A percentile compares a stretch with the other conserved stretches of the same genome.
Evolutionary conservation across 345 rosid species (phyloP).

Genomic region (Erodium maritimum): DNA sequence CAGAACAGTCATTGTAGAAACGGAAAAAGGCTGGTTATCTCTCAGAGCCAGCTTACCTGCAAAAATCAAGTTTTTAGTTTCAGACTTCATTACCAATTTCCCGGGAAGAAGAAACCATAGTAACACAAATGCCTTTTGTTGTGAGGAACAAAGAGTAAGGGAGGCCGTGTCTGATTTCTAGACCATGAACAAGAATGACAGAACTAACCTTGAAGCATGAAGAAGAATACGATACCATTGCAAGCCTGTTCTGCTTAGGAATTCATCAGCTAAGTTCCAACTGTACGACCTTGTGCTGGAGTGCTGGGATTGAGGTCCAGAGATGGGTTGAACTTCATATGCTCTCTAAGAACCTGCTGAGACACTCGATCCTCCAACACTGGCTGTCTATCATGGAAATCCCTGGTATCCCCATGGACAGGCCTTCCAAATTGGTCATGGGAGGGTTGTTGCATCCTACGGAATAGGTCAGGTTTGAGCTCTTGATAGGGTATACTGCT

Average conservation of each 20-base stretch:
- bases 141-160: too few species aligned
- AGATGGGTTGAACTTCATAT: conserved; percentile 22
- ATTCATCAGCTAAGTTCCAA: conserved; percentile 17
- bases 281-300: conserved; percentile 23
- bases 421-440: conserved; percentile 29
- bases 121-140: background rate
- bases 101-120: too few species aligned
- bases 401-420: conserved; percentile 12
- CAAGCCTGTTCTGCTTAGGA: conserved; percentile 2
- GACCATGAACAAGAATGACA: background rate
- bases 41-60: background rate
- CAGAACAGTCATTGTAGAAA: background rate
- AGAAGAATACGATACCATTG: conserved; percentile 14
- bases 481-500: conserved; percentile 26
- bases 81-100: background rate
- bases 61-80: background rate
- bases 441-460: conserved; percentile 27
- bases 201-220: conserved; percentile 1
- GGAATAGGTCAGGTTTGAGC: conserved; percentile 28
- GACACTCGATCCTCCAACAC: conserved; percentile 45
- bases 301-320: conserved; percentile 36
- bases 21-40: conserved; percentile 1
- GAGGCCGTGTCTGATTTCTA: background rate
- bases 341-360: conserved; percentile 42
- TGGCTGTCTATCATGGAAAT: conserved; percentile 31